Evolutionary conservation across 345 rosid genomes (phyloP).

Genomic region (Rhodamnia rubescens): DNA sequence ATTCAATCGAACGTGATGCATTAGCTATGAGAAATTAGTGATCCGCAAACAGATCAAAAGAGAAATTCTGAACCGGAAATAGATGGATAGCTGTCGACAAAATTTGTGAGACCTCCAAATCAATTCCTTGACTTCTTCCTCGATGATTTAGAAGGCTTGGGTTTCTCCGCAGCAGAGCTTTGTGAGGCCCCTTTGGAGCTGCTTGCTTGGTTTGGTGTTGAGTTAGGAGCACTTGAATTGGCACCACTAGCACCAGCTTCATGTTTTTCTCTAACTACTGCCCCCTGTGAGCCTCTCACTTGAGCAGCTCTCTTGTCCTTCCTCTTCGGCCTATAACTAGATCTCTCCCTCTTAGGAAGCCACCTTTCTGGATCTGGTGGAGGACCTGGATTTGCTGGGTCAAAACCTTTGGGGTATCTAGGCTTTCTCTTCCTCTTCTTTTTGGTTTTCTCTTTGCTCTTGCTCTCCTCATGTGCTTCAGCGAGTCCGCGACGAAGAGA

Average conservation of each 20-base stretch:
- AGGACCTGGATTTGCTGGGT: slow-evolving; percentile 93
- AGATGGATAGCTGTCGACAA: not conserved
- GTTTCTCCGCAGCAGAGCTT: slow-evolving; percentile 22
- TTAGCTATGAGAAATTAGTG: not conserved
- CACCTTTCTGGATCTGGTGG: slow-evolving; percentile 98
- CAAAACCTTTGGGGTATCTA: slow-evolving; percentile 94
- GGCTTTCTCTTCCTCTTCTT: slow-evolving; percentile 98
- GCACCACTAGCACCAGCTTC: slow-evolving; percentile 36
- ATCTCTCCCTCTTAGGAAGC: slow-evolving; percentile 95
- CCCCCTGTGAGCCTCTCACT: slow-evolving; percentile 91
- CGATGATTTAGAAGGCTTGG: slow-evolving; percentile 71
- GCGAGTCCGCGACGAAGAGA: slow-evolving; percentile 15
- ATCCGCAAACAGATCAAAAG: not conserved
- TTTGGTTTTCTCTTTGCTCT: slow-evolving; percentile 70
- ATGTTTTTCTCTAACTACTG: slow-evolving; percentile 65
- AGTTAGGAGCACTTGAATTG: slow-evolving; percentile 13
- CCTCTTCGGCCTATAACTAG: slow-evolving; percentile 87
- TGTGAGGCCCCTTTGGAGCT: slow-evolving; percentile 36
- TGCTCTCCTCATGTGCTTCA: slow-evolving; percentile 41
- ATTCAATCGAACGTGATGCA: not conserved
- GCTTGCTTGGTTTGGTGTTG: slow-evolving; percentile 29
- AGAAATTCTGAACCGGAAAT: not conserved
- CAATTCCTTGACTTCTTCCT: slow-evolving; percentile 86
- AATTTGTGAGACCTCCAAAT: not conserved
- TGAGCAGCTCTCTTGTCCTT: slow-evolving; percentile 96